Evolutionary conservation across 805 yeast species (phyloP).

Genomic region (Cyberlindnera mycetangii): DNA sequence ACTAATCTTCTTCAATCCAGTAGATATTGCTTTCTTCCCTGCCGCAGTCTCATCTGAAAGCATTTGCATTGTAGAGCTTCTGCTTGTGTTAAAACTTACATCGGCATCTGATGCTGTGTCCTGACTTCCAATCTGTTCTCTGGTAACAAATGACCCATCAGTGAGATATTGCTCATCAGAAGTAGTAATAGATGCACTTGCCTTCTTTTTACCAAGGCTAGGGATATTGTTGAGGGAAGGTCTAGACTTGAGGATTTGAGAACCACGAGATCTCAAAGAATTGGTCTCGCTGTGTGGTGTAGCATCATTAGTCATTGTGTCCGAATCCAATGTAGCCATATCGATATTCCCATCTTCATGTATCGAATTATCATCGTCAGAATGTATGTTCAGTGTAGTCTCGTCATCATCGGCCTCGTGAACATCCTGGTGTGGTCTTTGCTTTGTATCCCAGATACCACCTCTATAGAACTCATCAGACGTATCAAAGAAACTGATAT

Average conservation of each 20-base stretch:
- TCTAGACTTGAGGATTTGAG: conserved; percentile 1
- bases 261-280: conserved; percentile 17
- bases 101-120: conserved; percentile 18
- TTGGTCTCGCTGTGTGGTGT: conserved; percentile 12
- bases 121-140: conserved; percentile 10
- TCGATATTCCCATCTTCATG: conserved; percentile 1
- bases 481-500: conserved; percentile 68
- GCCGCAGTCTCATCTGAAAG: conserved; percentile 28
- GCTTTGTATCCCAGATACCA: conserved; percentile 78
- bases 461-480: conserved; percentile 74
- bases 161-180: conserved; percentile 30
- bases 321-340: too few species aligned
- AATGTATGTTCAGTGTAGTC: neutral
- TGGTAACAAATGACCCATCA: conserved; percentile 28
- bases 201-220: conserved; percentile 15
- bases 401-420: conserved; percentile 7
- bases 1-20: conserved; percentile 57
- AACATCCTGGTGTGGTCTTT: conserved; percentile 20
- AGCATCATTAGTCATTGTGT: conserved; percentile 8
- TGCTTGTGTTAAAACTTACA: conserved; percentile 6
- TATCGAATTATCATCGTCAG: conserved; percentile 1
- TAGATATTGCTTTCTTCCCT: conserved; percentile 38
- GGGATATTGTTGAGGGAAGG: conserved; percentile 7
- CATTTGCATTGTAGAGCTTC: conserved; percentile 22
- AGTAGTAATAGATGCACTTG: conserved; percentile 23